phyloP scores from a whole-genome alignment of 2,329 filamentous ascomycete species.

The Alternaria sp. region DNA sequence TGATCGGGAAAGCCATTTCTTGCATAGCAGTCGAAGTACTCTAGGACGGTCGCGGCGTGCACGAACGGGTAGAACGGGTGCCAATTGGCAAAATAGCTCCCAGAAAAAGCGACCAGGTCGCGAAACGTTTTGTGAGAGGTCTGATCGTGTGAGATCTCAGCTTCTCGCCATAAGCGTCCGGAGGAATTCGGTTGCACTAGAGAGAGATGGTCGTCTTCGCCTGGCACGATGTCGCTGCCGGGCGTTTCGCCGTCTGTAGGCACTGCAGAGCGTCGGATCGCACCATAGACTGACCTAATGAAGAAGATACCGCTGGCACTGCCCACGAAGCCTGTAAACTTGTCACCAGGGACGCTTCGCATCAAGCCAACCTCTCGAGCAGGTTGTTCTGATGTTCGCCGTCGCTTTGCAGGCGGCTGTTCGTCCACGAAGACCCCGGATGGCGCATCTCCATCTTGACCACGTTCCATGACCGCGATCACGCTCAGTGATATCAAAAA shows the following conservation, averaged over 20 bases:
- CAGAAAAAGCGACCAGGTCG: conserved; percentile 58
- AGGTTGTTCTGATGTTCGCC: conserved; percentile 20
- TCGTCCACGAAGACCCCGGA: background rate
- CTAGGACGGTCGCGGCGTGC: conserved; percentile 60
- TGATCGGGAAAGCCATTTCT: conserved; percentile 38
- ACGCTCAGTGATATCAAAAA: background rate
- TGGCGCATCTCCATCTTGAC: conserved; percentile 1
- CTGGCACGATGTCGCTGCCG: conserved; percentile 57
- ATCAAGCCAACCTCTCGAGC: conserved; percentile 58
- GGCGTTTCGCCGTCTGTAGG: conserved; percentile 27
- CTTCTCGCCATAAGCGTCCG: conserved; percentile 30
- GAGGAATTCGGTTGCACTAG: conserved; percentile 24
- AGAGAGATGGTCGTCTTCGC: conserved; percentile 62
- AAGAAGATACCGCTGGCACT: conserved; percentile 67
- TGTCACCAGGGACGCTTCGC: conserved; percentile 56
- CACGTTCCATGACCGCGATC: conserved; percentile 11
- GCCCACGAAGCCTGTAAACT: conserved; percentile 61
- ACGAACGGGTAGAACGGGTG: conserved; percentile 64
- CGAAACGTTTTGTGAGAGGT: conserved; percentile 51
- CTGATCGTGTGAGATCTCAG: conserved; percentile 37
- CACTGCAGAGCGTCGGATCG: conserved; percentile 46
- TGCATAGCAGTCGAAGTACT: conserved; percentile 54
- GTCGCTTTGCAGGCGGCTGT: conserved; percentile 19
- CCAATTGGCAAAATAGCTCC: conserved; percentile 64
- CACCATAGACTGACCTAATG: conserved; percentile 61